Conservation (phyloP, 352 stramenopile genomes). For the Phytophthora sojae region DNA sequence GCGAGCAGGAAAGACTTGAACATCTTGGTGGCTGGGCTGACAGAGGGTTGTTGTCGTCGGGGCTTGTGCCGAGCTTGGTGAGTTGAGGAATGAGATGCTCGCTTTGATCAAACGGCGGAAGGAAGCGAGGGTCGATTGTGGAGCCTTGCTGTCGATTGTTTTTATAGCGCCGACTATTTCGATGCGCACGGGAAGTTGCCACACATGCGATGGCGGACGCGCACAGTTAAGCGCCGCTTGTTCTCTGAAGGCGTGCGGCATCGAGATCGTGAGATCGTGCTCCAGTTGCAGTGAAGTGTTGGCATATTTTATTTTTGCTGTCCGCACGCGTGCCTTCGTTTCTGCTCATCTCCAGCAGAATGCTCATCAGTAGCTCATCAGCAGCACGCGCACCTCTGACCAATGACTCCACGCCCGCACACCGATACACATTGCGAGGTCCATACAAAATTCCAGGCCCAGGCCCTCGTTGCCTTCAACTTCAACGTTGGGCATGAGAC, state of each 20-base stretch:
- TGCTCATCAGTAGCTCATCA: no score
- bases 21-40: conserved; percentile 18
- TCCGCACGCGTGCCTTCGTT: not conserved
- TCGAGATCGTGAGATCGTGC: not conserved
- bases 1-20: conserved; percentile 42
- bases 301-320: not conserved
- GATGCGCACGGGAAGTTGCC: conserved; percentile 18
- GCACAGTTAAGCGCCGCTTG: not conserved
- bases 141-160: not conserved
- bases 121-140: not conserved
- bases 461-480: not conserved
- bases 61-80: conserved; percentile 15
- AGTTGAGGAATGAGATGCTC: conserved; percentile 25
- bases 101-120: not conserved
- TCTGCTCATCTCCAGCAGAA: no score
- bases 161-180: conserved; percentile 21
- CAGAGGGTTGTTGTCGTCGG: not conserved
- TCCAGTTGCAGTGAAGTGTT: not conserved
- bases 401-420: not conserved
- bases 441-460: no score
- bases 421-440: no score
- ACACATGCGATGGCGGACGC: conserved; percentile 6
- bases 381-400: not conserved
- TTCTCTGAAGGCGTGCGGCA: not conserved
- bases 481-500: conserved; percentile 25